Evolutionary conservation across 1,139 yeast species (phyloP), one percentile per base, ranked within the genome.

Genomic region (Yamadazyma jaroonii): DNA sequence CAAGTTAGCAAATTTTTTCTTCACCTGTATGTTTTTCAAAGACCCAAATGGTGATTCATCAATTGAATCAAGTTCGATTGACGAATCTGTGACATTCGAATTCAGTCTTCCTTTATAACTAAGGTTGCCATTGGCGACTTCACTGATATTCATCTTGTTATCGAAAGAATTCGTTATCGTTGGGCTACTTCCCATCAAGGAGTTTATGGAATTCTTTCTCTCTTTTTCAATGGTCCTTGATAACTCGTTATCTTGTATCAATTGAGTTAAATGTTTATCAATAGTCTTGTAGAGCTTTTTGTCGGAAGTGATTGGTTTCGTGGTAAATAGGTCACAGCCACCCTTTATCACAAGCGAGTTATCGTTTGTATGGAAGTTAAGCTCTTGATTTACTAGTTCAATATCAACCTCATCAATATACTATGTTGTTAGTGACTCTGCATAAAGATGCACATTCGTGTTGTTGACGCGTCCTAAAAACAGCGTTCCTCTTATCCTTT

Each of bases 41-140:
- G 97, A 96, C 0, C 98, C 99, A 65, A 92, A 92, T 0, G 98
- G 98, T 1, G 96, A 87, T 25, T 71, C 72, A 39, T 76, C 81
- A 29, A 58, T 42, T n/a, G 56, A 49, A 6, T 56, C 57, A 31
- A 50, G 41, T 12, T 57, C 64, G 31, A 46, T 40, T 3, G 58
- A 48, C 7, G 50, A 48, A 22, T 53, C 62, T 11, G 46, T 44
- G 13, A 31, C 31, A 23, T 34, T 47, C 6, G 52, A 46, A 27
- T 49, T 52, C 27, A 63, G 47, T 5, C 41, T 13, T 12, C 25
- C n/a, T 25, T 20, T 25, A 23, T 36, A 24, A 34, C 32, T 30
- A 8, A 13, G 20, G 6, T 6, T 9, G 11, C 15, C 12, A 22
- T 29, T 29, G 12, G 7, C 17, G 10, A 3, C 9, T 9, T 30